Evolutionary conservation across 345 rosid species (phyloP).

Genomic region (Psidium friedrichsthalianum): DNA sequence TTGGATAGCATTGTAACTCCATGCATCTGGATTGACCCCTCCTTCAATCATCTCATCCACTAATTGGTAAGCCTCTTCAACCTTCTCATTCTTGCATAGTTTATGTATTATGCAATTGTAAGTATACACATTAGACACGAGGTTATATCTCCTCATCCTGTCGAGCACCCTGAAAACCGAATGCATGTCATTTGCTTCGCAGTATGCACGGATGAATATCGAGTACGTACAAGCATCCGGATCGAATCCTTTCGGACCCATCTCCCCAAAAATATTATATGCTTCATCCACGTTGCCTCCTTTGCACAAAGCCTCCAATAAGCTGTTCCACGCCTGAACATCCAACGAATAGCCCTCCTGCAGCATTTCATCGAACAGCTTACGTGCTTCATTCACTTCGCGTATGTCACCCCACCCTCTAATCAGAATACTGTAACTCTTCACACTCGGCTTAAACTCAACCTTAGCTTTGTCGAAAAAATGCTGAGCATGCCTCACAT

Average conservation of each 20-base stretch:
- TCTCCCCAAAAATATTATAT: conserved; percentile 42
- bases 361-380: conserved; percentile 74
- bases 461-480: conserved; percentile 35
- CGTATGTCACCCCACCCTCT: conserved; percentile 51
- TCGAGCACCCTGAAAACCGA: conserved; percentile 67
- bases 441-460: conserved; percentile 24
- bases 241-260: conserved; percentile 37
- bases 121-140: conserved; percentile 65
- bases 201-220: conserved; percentile 58
- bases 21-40: conserved; percentile 49
- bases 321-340: conserved; percentile 55
- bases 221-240: conserved; percentile 62
- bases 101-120: conserved; percentile 67
- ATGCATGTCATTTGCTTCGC: conserved; percentile 45
- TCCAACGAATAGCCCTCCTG: conserved; percentile 27
- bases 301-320: conserved; percentile 60
- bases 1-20: conserved; percentile 76
- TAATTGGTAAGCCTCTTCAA: conserved; percentile 60
- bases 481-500: conserved; percentile 46
- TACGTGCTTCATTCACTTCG: conserved; percentile 32
- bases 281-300: conserved; percentile 57
- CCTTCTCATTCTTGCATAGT: conserved; percentile 52
- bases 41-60: conserved; percentile 55
- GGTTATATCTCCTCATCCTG: conserved; percentile 50
- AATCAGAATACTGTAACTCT: conserved; percentile 57